Percentiles rank a stretch among this genome's conserved stretches.
Conservation (phyloP, 2,329 filamentous ascomycete genomes). For the Cercospora sp. region DNA sequence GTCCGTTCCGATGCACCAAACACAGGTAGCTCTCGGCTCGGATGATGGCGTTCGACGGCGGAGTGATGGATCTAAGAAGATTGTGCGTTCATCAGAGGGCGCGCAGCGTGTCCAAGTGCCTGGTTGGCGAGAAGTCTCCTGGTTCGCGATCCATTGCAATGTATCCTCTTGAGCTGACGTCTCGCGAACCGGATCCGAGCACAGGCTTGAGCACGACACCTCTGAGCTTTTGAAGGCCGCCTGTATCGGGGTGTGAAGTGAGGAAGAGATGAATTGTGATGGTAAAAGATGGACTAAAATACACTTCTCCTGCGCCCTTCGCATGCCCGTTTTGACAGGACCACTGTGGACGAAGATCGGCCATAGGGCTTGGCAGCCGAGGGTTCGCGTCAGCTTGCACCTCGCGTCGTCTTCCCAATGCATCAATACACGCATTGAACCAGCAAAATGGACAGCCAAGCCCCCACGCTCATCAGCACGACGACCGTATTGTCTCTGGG, state of each 20-base stretch:
- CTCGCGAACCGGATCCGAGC: not conserved
- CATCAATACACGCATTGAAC: not conserved
- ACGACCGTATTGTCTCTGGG: conserved; percentile 58
- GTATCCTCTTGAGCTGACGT: not conserved
- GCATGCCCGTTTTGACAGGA: too few species aligned
- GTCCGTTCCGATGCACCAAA: not conserved
- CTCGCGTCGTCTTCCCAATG: not conserved
- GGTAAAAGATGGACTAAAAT: not conserved
- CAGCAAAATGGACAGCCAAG: conserved; percentile 8
- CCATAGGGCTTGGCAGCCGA: not conserved
- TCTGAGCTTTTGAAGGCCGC: too few species aligned
- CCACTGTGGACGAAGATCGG: not conserved
- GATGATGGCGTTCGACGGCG: not conserved
- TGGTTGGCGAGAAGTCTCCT: not conserved
- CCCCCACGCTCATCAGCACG: conserved; percentile 43
- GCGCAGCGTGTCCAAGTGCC: too few species aligned
- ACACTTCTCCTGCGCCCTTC: not conserved
- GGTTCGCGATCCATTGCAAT: not conserved
- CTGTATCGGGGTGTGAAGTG: too few species aligned
- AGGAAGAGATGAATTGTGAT: not conserved
- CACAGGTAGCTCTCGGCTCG: not conserved
- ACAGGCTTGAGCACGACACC: not conserved
- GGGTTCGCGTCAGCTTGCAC: not conserved
- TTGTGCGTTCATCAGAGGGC: not conserved
- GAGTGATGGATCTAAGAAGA: not conserved